Base-by-base conservation (phyloP, 2,329 filamentous ascomycete genomes). In the Pseudocercospora cruenta region DNA sequence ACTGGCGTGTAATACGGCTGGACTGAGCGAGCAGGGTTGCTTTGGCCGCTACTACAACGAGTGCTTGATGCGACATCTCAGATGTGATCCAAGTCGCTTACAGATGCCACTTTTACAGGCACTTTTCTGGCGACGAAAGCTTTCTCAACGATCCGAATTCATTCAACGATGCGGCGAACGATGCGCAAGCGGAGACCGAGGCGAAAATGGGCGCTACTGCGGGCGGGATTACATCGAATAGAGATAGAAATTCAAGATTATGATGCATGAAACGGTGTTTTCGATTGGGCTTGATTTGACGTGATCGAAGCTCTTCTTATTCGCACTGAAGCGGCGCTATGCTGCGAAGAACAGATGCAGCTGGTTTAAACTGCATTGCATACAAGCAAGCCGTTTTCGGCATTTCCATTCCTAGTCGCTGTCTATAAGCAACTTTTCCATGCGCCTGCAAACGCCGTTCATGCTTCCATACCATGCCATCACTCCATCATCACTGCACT, bases 51-150 rank as follows among this genome's bases (percentile, higher is more conserved):
- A 12, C 24, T 33, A 26, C 53, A 21, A 51, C 64, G 55, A 43
- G 60, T 62, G 51, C 64, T 49, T 63, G 58, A 62, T 51, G 49
- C 58, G n/a, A 59, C 61, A 54, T 55, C 64, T 26, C 28, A 57
- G 53, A 55, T 55, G 53, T 55, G 53, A 55, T 55, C 24, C 53
- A 9, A 62, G 55, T 64, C 62, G 60, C 68, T 71, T 69, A 69
- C 70, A 58, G 24, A 43, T 14, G 62, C 22, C 49, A 58, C 60
- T 47, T 63, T 19, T 39, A 72, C 69, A 84, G 82, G 82, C 79
- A 78, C 47, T 88, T 88, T 70, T 82, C 83, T 1, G 85, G 86
- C 51, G 86, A 88, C 72, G 86, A 88, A 75, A 81, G 82, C 21
- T 88, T 88, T 77, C 70, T 83, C 22, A 66, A 72, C 22, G 74